Evolutionary conservation across 495 filamentous ascomycete genomes (phyloP).

Genomic region (Penicillium samsonianum): DNA sequence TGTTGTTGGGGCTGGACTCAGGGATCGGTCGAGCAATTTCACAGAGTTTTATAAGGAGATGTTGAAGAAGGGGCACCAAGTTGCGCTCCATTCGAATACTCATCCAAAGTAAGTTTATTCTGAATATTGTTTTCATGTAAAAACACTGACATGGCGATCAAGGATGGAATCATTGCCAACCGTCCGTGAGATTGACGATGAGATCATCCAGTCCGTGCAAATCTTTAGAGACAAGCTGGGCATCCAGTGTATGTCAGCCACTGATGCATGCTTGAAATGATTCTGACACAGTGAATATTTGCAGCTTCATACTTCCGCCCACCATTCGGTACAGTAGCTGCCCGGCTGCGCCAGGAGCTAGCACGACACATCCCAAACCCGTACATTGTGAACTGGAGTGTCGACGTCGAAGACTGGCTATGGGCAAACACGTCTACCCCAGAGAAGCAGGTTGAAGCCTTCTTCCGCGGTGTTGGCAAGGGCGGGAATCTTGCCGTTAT

Average conservation of each 20-base stretch:
- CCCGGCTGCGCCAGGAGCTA: conserved; percentile 66
- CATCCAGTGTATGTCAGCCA: conserved; percentile 35
- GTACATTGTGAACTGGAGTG: conserved; percentile 70
- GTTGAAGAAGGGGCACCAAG: conserved; percentile 66
- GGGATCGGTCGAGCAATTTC: conserved; percentile 60
- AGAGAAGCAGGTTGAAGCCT: conserved; percentile 73
- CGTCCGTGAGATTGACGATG: conserved; percentile 65
- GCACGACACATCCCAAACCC: conserved; percentile 52
- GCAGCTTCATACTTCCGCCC: conserved; percentile 69
- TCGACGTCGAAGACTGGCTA: conserved; percentile 79
- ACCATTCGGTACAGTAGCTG: conserved; percentile 74
- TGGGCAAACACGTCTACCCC: conserved; percentile 68
- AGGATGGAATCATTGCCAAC: conserved; percentile 65
- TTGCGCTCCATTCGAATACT: conserved; percentile 73
- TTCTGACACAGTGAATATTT: conserved; percentile 5
- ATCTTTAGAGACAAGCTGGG: conserved; percentile 55
- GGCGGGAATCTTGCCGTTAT: conserved; percentile 76
- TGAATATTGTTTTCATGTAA: not conserved
- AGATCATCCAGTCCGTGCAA: conserved; percentile 63
- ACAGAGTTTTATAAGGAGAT: conserved; percentile 67
- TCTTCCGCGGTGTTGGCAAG: conserved; percentile 61
- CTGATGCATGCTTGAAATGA: not conserved
- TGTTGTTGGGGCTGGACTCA: conserved; percentile 66
- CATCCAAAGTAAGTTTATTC: conserved; percentile 58
- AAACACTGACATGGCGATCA: conserved; percentile 7